Base-by-base conservation (phyloP, 352 stramenopile genomes). In the Globisporangium recalcitrans region DNA sequence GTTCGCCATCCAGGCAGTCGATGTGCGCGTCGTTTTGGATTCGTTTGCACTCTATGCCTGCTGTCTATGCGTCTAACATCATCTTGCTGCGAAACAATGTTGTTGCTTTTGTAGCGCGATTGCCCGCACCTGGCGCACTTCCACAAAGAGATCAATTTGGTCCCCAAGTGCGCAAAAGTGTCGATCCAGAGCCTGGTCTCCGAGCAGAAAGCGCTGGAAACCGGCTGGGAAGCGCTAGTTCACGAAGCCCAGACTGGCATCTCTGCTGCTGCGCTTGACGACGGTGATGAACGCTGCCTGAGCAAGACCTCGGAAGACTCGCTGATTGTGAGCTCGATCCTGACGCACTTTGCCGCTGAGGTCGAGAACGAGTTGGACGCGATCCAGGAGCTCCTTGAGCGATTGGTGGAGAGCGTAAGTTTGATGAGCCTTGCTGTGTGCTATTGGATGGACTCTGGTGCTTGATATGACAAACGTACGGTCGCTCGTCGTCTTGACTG, bases 1-100 rank as follows among this genome's bases (percentile, higher is more conserved):
- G 62, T 95, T 89, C 62, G 69, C 89, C 29, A 80, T 94, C 11
- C 78, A 94, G 64, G 86, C 72, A 14, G 70, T 93, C 22, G 77
- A 91, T 55, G 80, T 85, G 65, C 44, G 70, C 58, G 19, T 5
- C 4, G 16, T 10, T 48, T 31, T 4, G 13, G 22, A n/a, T 22
- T 32, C 22, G 7, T 52, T 54, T 8, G 19, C 8, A 42, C 13
- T 52, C 16, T 11, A 11, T 8, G 46, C n/a, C 40, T 46, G 44
- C 21, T 40, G 24, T 9, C 4, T 3, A 38, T 29, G 11, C 22
- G 46, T 29, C 5, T 54, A 34, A 21, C 70, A 24, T 47, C 32
- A 4, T 5, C 34, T 2, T 48, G 21, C 52, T 6, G 21, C 11
- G 31, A 36, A 36, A 36, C 38, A 44, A 44, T 44, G 16, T 21